Evolutionary conservation across 2,329 filamentous ascomycete genomes (phyloP), one percentile per base, ranked within the genome.

Genomic region (Gyromitra esculenta): DNA sequence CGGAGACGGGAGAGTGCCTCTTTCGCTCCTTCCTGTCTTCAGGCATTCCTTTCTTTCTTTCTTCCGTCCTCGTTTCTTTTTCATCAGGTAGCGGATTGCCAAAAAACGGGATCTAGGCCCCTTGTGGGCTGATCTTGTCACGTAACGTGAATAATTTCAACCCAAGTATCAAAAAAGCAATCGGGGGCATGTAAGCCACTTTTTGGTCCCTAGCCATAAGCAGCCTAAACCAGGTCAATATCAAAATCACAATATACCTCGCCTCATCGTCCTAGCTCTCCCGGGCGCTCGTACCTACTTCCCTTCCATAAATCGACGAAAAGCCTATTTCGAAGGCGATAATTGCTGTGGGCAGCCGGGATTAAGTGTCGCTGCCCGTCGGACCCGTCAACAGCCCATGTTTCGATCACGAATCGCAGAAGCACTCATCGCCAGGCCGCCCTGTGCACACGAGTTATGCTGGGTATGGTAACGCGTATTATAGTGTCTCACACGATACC

Each of bases 151-250:
- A 21, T 8, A 54, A 54, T 21, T 54, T 54, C 13, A 54, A 2
- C 25, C 60, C 21, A 31, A 13, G 62, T 52, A 21, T 15, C 25
- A 37, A 65, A 65, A 60, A 65, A 65, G 62, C 45, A 54, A 54
- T 54, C 50, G 25, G 25, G 25, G 25, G 50, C 50, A 11, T 25
- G 50, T 54, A 39, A 62, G 18, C 59, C 57, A 60, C 57, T 8
- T 21, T 45, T 62, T 11, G 59, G n/a, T 62, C 25, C 21, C 59
- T 45, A 62, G 39, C 59, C 43, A n/a, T n/a, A 65, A 52, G 25
- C 31, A 52, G 62, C 5, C 41, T 35, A 65, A 54, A 9, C 11
- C 43, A 45, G 9, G 8, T 9, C 21, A 54, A 54, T 54, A 54
- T 54, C 50, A 54, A 54, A 54, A 54, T 5, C 50, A 31, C 21